Conservation (phyloP, 805 yeast species). For the Zygoascus flipseniorum region DNA sequence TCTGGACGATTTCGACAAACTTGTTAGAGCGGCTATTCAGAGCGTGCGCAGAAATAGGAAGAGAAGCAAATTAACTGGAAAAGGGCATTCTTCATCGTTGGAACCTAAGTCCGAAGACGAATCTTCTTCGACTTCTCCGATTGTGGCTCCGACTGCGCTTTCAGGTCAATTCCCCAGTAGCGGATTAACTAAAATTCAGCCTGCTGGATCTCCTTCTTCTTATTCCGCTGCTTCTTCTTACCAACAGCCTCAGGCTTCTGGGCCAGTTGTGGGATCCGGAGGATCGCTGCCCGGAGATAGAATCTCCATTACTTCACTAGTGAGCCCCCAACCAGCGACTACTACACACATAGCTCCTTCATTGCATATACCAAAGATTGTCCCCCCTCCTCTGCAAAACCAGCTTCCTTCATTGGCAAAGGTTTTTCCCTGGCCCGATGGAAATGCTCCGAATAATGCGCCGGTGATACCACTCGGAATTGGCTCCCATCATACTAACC, state of each 20-base stretch:
- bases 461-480: background rate
- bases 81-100: background rate
- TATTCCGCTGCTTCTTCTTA: too few species aligned
- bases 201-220: too few species aligned
- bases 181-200: background rate
- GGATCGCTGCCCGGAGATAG: background rate
- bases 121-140: background rate
- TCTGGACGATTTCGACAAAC: conserved; percentile 70
- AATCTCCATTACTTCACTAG: background rate
- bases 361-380: background rate
- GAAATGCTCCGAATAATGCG: background rate
- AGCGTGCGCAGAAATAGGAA: conserved; percentile 77
- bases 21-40: conserved; percentile 90
- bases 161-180: background rate
- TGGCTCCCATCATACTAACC: background rate
- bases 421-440: background rate
- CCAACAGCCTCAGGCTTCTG: background rate
- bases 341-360: background rate
- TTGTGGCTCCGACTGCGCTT: background rate
- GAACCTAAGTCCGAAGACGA: background rate
- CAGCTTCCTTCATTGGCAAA: background rate
- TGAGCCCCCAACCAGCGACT: background rate
- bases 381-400: background rate
- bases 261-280: background rate
- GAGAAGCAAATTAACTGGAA: conserved; percentile 5